These are phyloP conservation scores for Austropuccinia psidii DNA, from an alignment of 1,284 basidiomycete genomes.

Conservation along the genomic window DNA sequence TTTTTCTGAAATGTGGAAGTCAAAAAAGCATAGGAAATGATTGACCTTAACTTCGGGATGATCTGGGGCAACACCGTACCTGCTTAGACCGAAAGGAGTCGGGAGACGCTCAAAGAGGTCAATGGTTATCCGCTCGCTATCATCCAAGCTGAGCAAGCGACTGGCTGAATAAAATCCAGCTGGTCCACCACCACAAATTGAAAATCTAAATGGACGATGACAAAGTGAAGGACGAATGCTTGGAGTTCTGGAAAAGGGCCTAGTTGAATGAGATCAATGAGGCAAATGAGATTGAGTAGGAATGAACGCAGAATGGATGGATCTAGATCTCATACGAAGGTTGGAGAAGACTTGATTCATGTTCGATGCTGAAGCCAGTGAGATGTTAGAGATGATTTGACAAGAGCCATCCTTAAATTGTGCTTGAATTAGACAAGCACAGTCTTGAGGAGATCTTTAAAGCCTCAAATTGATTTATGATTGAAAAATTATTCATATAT, in stretches of 20 bases:
- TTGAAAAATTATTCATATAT: no score
- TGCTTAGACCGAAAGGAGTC: constrained; percentile 85
- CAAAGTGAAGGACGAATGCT: constrained; percentile 3
- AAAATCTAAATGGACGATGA: constrained; percentile 55
- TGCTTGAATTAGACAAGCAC: no score
- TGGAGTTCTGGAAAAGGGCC: neutral
- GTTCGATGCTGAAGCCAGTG: no score
- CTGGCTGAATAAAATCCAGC: constrained; percentile 92
- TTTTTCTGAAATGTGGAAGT: constrained; percentile 50
- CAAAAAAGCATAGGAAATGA: constrained; percentile 36
- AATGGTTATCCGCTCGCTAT: constrained; percentile 53
- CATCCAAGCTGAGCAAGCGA: constrained; percentile 59
- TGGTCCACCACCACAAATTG: constrained; percentile 79
- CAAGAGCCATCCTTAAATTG: no score
- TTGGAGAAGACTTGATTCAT: neutral
- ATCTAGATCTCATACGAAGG: no score
- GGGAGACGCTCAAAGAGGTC: constrained; percentile 91
- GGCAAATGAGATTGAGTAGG: no score
- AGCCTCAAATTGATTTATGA: no score
- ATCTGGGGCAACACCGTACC: constrained; percentile 96
- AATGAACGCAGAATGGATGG: no score
- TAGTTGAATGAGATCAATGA: no score
- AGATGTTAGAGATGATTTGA: no score
- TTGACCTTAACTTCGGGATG: constrained; percentile 94
- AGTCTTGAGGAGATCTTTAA: no score